Base-by-base conservation (phyloP, 257 asterid species). In the Solanum chiquidenum region DNA sequence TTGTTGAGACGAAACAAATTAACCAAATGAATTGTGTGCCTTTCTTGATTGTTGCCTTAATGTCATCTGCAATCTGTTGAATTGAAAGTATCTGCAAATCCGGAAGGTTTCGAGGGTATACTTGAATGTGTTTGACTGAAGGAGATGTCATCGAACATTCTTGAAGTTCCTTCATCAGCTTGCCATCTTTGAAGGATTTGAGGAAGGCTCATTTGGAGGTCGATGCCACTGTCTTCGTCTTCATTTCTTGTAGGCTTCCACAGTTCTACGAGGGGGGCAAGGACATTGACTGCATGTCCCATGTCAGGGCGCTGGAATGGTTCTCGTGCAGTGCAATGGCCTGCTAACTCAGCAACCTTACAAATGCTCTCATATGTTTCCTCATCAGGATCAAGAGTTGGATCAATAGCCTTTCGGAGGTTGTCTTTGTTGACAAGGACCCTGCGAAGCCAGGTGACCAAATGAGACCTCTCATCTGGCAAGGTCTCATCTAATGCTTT, bases 141-240 rank as follows among this genome's bases (percentile, higher is more conserved):
- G 0, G 98, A 97, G 75, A 94, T 9, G 86, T 95, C 95, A 35
- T 93, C 96, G 23, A 95, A 95, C 98, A 97, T 96, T 92, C 98
- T 93, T 10, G 99, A 97, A 77, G 99, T 95, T 3, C 99, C 99
- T 89, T 95, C 98, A 73, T 93, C 94, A 1, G 95, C 94, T 87
- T 95, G 99, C 99, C 99, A 97, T 94, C 98, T 93, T 83, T 91
- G 95, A 18, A 97, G 95, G 76, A 94, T 95, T 89, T 95, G 96
- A 68, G 99, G 98, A 62, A 96, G 98, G 88, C 99, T 96, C 95
- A 94, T 87, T 38, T 93, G 97, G 34, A 89, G 95, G 75, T 94
- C 96, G 33, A 94, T 94, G 62, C 98, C 95, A 66, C 89, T 86
- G 10, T 94, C 99, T 2, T 92, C 97, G 55, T 97, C 98, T 35